Percentiles rank a stretch among this genome's conserved stretches.
These are phyloP conservation scores for Coffea humblotiana DNA, from an alignment of 305 asterid species.

Conservation along the genomic window DNA sequence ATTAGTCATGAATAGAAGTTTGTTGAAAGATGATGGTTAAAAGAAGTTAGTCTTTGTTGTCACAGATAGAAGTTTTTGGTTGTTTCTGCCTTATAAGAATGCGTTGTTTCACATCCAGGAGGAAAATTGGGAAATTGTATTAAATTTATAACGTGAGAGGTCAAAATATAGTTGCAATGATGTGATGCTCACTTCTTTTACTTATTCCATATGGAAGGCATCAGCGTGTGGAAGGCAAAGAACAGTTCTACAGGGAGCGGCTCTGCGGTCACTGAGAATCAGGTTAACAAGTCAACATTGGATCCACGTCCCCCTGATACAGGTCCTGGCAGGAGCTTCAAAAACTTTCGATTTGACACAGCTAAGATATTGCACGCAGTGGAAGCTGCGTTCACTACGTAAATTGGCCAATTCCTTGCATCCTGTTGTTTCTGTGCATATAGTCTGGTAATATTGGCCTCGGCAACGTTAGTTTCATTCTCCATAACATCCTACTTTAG, in stretches of 20 bases:
- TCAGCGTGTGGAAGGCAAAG: constrained; percentile 70
- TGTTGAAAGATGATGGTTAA: not conserved
- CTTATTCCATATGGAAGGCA: constrained; percentile 44
- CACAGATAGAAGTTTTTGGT: not conserved
- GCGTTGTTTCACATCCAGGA: not conserved
- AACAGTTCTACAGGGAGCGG: constrained; percentile 54
- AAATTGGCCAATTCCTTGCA: constrained; percentile 16
- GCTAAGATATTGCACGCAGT: constrained; percentile 56
- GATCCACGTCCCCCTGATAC: constrained; percentile 39
- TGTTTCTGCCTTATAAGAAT: constrained; percentile 1
- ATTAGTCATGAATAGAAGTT: not conserved
- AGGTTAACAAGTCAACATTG: constrained; percentile 42
- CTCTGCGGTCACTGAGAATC: constrained; percentile 49
- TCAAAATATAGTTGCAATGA: not conserved
- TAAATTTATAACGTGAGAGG: not conserved
- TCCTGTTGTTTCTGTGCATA: constrained; percentile 25
- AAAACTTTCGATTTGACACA: constrained; percentile 71
- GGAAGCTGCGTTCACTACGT: constrained; percentile 60
- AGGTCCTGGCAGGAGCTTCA: constrained; percentile 57
- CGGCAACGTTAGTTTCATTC: constrained; percentile 13
- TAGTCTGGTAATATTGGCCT: constrained; percentile 21
- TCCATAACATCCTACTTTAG: constrained; percentile 13
- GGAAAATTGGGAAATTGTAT: not conserved
- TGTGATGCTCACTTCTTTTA: constrained; percentile 3
- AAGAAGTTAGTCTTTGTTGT: not conserved